These are phyloP conservation scores for Priceomyces castillae DNA, from an alignment of 805 yeast species.

Conservation along the genomic window DNA sequence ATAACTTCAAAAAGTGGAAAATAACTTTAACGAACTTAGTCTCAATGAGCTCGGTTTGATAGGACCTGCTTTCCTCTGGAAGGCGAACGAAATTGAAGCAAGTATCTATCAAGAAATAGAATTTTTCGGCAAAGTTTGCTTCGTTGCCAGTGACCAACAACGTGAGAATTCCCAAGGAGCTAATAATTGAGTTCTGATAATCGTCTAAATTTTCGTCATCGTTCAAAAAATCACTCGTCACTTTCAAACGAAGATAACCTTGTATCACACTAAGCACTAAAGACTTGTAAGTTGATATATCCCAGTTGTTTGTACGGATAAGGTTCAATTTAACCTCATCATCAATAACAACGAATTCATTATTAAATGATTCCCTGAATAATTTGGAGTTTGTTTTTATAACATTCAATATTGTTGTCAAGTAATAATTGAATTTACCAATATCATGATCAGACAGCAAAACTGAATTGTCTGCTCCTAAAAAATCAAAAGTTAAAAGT, in stretches of 20 bases:
- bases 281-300: constrained; percentile 59
- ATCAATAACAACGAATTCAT: constrained; percentile 59
- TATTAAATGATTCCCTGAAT: constrained; percentile 48
- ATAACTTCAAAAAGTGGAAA: constrained; percentile 25
- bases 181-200: constrained; percentile 29
- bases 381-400: constrained; percentile 43
- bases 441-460: constrained; percentile 55
- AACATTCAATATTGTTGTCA: constrained; percentile 52
- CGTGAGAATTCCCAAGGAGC: constrained; percentile 42
- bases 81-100: constrained; percentile 24
- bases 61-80: constrained; percentile 6
- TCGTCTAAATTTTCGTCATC: constrained; percentile 15
- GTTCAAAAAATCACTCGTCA: constrained; percentile 17
- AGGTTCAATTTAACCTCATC: constrained; percentile 40
- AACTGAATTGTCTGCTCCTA: constrained; percentile 23
- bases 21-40: constrained; percentile 27
- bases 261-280: constrained; percentile 46
- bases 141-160: constrained; percentile 58
- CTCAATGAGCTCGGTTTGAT: constrained; percentile 28
- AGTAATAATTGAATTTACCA: constrained; percentile 59
- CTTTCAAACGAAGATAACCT: constrained; percentile 41
- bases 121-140: constrained; percentile 44
- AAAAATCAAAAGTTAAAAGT: constrained; percentile 39
- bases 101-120: constrained; percentile 39
- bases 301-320: constrained; percentile 44